Evolutionary conservation across 768 basidiomycete species (phyloP).

Genomic region (Mycena vulgaris): DNA sequence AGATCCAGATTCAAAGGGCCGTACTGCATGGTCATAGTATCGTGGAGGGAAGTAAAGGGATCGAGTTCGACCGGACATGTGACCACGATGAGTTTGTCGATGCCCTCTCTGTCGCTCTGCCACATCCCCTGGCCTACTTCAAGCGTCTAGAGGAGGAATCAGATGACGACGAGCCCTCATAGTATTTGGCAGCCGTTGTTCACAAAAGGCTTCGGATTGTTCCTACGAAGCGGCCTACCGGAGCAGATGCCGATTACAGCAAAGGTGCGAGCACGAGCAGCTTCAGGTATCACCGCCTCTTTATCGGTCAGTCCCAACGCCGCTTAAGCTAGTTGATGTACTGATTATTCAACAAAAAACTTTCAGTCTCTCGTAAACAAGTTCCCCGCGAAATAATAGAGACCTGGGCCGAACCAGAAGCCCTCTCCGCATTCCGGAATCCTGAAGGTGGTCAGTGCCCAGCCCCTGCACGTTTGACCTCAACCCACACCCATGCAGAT

Average conservation of each 20-base stretch:
- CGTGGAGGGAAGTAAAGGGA: background rate
- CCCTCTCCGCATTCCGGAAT: background rate
- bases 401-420: background rate
- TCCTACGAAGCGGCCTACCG: background rate
- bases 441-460: background rate
- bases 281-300: background rate
- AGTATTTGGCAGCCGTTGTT: background rate
- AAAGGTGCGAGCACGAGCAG: background rate
- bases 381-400: background rate
- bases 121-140: background rate
- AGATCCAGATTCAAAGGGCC: background rate
- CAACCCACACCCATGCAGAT: background rate
- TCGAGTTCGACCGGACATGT: background rate
- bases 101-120: background rate
- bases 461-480: too few species aligned
- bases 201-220: background rate
- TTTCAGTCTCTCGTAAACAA: background rate
- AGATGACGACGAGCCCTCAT: background rate
- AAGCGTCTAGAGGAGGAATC: background rate
- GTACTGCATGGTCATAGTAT: background rate
- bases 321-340: background rate
- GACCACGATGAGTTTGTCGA: background rate
- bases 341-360: background rate
- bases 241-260: slow-evolving; percentile 9
- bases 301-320: background rate